Evolutionary conservation across 495 filamentous ascomycete species (phyloP), one percentile per base, ranked within the genome.

Genomic region (Bombardia bombarda): DNA sequence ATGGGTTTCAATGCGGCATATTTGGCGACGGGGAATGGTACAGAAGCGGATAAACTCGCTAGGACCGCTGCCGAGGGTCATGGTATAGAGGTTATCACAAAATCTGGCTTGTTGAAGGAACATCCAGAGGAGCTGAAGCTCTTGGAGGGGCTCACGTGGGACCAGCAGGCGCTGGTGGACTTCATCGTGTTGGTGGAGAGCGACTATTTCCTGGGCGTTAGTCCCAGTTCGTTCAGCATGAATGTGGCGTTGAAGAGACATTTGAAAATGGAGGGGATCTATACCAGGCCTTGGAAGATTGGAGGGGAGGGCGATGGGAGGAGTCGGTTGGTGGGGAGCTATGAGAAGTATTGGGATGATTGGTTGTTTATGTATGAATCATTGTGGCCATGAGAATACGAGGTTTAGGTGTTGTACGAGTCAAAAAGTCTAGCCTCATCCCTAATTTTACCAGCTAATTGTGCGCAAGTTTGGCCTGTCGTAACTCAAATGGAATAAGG

Each of bases 311-410:
- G 67, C 0, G 66, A 71, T 39, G 63, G 55, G 17, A 42, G 61
- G 21, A 71, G 66, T 23, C 67, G 65, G 66, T 46, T 71, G 22
- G 51, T 65, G 1, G 67, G 67, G 2, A 59, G 50, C 7, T 64
- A 64, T 35, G 51, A 60, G 16, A 42, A 56, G 4, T 71, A 69
- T 36, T 69, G 62, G 64, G 60, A 67, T 14, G 63, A 71, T 24
- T 69, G 66, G 66, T 42, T 68, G 7, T 71, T 65, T 23, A 71
- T 71, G 66, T 71, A 56, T 28, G 67, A 71, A 25, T 65, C 65
- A 0, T 49, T 70, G 47, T 70, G 67, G 66, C 62, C 67, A 16
- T 68, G 26, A 32, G 24, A 28, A 28, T 36, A 14, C 14, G 32
- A 5, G 5, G 7, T 33, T 7, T 7, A 13, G 7, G 26, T 7